A percentile compares a stretch with the other conserved stretches of the same genome.
phyloP scores from a whole-genome alignment of 495 filamentous ascomycete genomes.

The Acidiella bohemica region DNA sequence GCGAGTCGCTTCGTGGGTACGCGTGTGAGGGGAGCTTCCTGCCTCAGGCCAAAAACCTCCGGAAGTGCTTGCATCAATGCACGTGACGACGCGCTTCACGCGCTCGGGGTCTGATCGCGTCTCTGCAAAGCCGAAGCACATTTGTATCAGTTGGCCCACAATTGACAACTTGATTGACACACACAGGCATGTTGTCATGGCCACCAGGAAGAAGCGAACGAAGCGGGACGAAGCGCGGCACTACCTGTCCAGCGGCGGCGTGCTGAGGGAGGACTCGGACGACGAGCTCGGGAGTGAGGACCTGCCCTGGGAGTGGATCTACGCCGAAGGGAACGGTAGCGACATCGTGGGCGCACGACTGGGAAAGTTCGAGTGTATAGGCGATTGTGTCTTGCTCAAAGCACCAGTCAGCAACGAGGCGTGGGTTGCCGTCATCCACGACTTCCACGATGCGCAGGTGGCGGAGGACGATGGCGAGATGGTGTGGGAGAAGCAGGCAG shows the following conservation, averaged over 20 bases:
- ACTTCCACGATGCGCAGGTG: slow-evolving; percentile 47
- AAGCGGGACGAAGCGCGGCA: slow-evolving; percentile 37
- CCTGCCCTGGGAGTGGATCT: slow-evolving; percentile 88
- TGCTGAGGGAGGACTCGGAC: slow-evolving; percentile 77
- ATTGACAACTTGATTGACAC: too few species aligned
- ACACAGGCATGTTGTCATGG: too few species aligned
- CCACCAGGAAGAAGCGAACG: slow-evolving; percentile 17
- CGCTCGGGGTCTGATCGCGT: too few species aligned
- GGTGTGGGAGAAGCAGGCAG: slow-evolving; percentile 19
- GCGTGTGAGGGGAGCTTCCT: too few species aligned
- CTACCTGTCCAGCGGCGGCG: slow-evolving; percentile 49
- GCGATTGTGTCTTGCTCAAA: slow-evolving; percentile 75
- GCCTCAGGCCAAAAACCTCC: too few species aligned
- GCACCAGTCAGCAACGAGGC: slow-evolving; percentile 65
- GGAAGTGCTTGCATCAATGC: too few species aligned
- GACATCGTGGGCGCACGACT: slow-evolving; percentile 67
- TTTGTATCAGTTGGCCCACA: too few species aligned
- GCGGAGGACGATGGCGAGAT: slow-evolving; percentile 25
- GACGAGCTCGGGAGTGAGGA: slow-evolving; percentile 81
- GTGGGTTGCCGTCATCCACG: slow-evolving; percentile 78
- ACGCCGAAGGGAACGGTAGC: slow-evolving; percentile 30
- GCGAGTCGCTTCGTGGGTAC: too few species aligned
- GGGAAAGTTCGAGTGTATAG: slow-evolving; percentile 75
- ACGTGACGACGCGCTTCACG: too few species aligned
- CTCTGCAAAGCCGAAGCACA: too few species aligned